phyloP scores from a whole-genome alignment of 2,329 filamentous ascomycete genomes.

The Pseudogymnoascus sp. region DNA sequence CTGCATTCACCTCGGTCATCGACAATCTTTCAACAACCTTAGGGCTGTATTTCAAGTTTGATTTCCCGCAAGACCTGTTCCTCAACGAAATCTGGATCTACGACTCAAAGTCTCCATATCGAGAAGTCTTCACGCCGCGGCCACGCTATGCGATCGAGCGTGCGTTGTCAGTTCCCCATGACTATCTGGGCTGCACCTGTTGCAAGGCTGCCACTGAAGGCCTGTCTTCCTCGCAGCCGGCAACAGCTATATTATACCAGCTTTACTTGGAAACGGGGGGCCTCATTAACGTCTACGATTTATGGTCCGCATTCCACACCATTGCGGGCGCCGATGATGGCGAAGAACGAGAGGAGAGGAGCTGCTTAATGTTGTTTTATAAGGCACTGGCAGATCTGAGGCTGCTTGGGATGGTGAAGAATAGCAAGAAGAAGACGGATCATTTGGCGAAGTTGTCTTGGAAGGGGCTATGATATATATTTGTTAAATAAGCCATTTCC shows the following conservation, averaged over 20 bases:
- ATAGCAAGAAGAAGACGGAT: constrained; percentile 83
- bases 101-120: constrained; percentile 59
- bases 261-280: constrained; percentile 69
- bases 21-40: constrained; percentile 46
- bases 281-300: constrained; percentile 68
- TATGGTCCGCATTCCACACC: constrained; percentile 68
- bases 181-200: constrained; percentile 68
- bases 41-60: constrained; percentile 35
- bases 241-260: constrained; percentile 67
- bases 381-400: constrained; percentile 74
- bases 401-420: constrained; percentile 78
- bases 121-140: constrained; percentile 65
- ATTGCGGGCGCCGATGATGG: constrained; percentile 38
- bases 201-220: constrained; percentile 44
- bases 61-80: constrained; percentile 39
- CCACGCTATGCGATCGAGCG: constrained; percentile 64
- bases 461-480: constrained; percentile 55
- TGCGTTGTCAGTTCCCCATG: constrained; percentile 61
- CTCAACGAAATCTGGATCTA: constrained; percentile 69
- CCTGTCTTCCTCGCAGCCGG: constrained; percentile 53
- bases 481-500: constrained; percentile 1
- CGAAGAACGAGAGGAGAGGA: constrained; percentile 41
- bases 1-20: constrained; percentile 58
- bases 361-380: constrained; percentile 71
- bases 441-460: constrained; percentile 77